Conservation (phyloP, 2,329 filamentous ascomycete species). For the Sphaceloma murrayae region DNA sequence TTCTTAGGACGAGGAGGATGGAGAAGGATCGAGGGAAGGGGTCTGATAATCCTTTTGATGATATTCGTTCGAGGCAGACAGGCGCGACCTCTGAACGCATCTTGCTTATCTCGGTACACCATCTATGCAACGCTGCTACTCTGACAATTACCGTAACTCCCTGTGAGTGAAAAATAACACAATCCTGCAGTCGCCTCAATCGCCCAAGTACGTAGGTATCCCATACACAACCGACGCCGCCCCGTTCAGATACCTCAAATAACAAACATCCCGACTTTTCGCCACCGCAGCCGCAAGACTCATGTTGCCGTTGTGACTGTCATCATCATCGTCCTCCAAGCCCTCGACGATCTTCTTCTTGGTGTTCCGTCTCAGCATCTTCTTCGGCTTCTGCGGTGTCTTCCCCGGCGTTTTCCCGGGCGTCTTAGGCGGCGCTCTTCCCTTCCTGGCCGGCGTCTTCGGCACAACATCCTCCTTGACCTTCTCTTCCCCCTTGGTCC, state of each 20-base stretch:
- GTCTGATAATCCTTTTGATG: too few relatives aligned
- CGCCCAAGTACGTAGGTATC: conserved; percentile 71
- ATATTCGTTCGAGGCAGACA: too few relatives aligned
- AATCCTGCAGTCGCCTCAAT: conserved; percentile 23
- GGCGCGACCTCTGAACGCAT: too few relatives aligned
- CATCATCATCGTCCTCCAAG: conserved; percentile 23
- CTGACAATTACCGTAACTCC: too few relatives aligned
- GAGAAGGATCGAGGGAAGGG: too few relatives aligned
- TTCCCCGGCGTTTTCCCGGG: conserved; percentile 29
- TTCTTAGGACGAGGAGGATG: conserved; percentile 15
- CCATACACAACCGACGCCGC: conserved; percentile 92
- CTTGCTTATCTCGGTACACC: too few relatives aligned
- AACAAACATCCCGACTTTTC: conserved; percentile 65
- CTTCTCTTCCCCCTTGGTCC: conserved; percentile 22
- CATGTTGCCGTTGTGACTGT: conserved; percentile 31
- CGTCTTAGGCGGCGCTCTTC: conserved; percentile 18
- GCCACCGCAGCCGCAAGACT: conserved; percentile 71
- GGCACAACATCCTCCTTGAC: conserved; percentile 22
- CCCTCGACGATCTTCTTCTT: conserved; percentile 24
- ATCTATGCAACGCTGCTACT: too few relatives aligned
- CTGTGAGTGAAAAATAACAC: too few relatives aligned
- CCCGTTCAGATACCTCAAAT: conserved; percentile 83
- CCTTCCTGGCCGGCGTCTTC: conserved; percentile 26
- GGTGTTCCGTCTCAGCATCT: conserved; percentile 24
- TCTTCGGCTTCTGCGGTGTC: conserved; percentile 26